Evolutionary conservation across 208 protist genomes (phyloP).

Genomic region (Leishmania mexicana): DNA sequence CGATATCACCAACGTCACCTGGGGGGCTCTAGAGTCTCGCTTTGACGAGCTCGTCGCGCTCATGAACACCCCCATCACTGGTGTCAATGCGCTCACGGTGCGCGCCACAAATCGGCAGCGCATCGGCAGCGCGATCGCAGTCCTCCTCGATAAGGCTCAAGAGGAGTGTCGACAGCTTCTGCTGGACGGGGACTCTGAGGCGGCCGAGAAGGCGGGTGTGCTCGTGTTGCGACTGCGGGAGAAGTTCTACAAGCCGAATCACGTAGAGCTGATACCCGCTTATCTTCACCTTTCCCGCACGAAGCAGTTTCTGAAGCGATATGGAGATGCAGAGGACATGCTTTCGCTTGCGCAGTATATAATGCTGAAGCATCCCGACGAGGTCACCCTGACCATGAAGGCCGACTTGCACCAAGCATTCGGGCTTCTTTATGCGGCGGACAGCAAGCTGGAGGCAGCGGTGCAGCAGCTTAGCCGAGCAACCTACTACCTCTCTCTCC

Average conservation of each 20-base stretch:
- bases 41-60: constrained; percentile 77
- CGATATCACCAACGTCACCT: constrained; percentile 66
- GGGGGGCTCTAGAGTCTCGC: constrained; percentile 65
- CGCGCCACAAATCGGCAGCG: constrained; percentile 53
- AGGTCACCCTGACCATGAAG: constrained; percentile 60
- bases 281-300: constrained; percentile 88
- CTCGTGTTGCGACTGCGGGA: constrained; percentile 81
- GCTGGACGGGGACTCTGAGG: constrained; percentile 65
- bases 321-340: constrained; percentile 88
- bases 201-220: constrained; percentile 78
- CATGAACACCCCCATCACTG: constrained; percentile 63
- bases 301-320: constrained; percentile 83
- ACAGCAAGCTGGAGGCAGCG: constrained; percentile 82
- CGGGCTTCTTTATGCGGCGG: constrained; percentile 86
- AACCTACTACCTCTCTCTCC: constrained; percentile 84
- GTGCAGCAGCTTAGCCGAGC: constrained; percentile 83
- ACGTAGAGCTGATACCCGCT: constrained; percentile 70
- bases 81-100: constrained; percentile 72
- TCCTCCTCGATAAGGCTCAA: constrained; percentile 73
- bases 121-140: constrained; percentile 55
- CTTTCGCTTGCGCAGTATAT: constrained; percentile 88
- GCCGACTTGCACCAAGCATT: constrained; percentile 90
- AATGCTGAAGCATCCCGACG: constrained; percentile 65
- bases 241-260: constrained; percentile 68
- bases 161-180: constrained; percentile 76